Conservation (phyloP, 371 early-diverging fungal species). For the Mortierella sp. region DNA sequence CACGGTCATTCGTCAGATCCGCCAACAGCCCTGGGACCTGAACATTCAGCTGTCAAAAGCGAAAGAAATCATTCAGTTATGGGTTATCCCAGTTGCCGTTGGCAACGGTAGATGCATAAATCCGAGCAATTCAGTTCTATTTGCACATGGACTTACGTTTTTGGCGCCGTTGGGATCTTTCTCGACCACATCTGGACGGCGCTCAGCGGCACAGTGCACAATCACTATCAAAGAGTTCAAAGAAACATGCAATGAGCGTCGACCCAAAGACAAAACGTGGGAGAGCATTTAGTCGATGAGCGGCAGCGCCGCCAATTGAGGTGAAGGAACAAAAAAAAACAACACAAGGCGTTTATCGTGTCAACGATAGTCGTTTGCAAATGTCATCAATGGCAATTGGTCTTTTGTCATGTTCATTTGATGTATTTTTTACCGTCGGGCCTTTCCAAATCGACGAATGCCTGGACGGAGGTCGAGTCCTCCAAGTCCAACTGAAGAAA, state of each 20-base stretch:
- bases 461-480: slow-evolving; percentile 64
- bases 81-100: too few relatives aligned
- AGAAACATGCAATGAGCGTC: background rate
- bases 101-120: too few relatives aligned
- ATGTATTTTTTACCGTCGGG: slow-evolving; percentile 71
- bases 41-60: slow-evolving; percentile 70
- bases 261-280: background rate
- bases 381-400: background rate
- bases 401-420: background rate
- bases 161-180: slow-evolving; percentile 68
- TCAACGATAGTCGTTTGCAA: background rate
- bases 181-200: slow-evolving; percentile 88
- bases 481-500: slow-evolving; percentile 73
- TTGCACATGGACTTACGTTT: slow-evolving; percentile 66
- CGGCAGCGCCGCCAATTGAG: background rate
- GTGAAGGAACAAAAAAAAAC: too few relatives aligned
- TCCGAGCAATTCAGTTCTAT: too few relatives aligned
- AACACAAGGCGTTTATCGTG: too few relatives aligned
- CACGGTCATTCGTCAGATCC: slow-evolving; percentile 59
- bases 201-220: slow-evolving; percentile 91
- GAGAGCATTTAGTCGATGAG: slow-evolving; percentile 10
- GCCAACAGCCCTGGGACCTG: slow-evolving; percentile 73
- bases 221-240: slow-evolving; percentile 59
- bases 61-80: background rate
- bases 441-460: slow-evolving; percentile 67